Evolutionary conservation across 306 rosid genomes (phyloP).

Genomic region (Begonia masoniana): DNA sequence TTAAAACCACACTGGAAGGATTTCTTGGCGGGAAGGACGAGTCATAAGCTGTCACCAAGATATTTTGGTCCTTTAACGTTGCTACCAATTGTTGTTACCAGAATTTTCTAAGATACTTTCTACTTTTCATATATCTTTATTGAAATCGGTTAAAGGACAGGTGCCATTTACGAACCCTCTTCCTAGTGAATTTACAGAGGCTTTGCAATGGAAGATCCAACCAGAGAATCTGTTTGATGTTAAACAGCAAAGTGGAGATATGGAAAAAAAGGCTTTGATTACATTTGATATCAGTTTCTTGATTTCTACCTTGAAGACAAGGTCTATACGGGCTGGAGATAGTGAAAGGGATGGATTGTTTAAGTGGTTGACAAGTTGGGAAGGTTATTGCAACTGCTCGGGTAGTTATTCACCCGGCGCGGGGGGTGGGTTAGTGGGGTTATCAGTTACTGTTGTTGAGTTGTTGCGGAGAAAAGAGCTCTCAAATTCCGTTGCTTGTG

Average conservation of each 20-base stretch:
- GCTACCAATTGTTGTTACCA: neutral
- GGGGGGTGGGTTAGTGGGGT: too few species aligned
- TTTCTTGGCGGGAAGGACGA: neutral
- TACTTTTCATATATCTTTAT: neutral
- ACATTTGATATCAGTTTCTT: neutral
- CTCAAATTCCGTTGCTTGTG: too few species aligned
- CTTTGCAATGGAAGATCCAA: neutral
- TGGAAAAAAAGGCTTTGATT: neutral
- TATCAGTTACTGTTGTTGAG: too few species aligned
- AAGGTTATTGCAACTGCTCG: too few species aligned
- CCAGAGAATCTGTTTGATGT: neutral
- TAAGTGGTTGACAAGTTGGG: too few species aligned
- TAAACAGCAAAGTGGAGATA: too few species aligned
- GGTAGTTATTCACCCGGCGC: too few species aligned
- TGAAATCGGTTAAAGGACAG: neutral
- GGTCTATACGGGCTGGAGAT: neutral
- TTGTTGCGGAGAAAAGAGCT: too few species aligned
- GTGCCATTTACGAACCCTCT: too few species aligned
- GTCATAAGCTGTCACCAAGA: neutral
- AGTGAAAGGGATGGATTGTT: too few species aligned
- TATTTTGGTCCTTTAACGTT: slow-evolving; percentile 1
- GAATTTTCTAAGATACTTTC: neutral
- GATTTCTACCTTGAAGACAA: neutral
- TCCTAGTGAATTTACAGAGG: neutral
- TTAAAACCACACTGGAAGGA: neutral